Evolutionary conservation across 2,329 filamentous ascomycete species (phyloP).

Genomic region (Fusarium dimerum): DNA sequence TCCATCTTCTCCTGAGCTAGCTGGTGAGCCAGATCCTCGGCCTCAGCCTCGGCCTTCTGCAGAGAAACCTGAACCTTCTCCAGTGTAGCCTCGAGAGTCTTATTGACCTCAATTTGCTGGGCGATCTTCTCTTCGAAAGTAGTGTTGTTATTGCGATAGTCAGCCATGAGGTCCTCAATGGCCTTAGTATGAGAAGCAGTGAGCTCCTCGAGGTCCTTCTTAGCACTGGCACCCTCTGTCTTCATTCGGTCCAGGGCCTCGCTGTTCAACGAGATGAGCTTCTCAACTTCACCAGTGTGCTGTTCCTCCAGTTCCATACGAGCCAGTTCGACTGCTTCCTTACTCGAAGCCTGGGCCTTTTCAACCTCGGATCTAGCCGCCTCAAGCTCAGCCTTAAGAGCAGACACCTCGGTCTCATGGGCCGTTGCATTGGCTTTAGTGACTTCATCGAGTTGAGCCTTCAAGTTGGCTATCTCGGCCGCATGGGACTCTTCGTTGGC

Average conservation of each 20-base stretch:
- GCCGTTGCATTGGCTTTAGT: conserved; percentile 47
- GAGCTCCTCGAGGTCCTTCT: conserved; percentile 47
- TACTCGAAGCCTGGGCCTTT: conserved; percentile 44
- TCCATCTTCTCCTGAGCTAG: conserved; percentile 62
- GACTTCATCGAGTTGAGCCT: conserved; percentile 23
- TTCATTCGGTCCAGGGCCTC: conserved; percentile 45
- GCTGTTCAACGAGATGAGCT: conserved; percentile 44
- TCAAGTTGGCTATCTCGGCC: not conserved
- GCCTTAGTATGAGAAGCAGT: conserved; percentile 39
- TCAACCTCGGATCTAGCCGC: conserved; percentile 47
- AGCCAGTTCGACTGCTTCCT: conserved; percentile 46
- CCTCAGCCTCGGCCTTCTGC: conserved; percentile 48
- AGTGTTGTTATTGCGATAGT: conserved; percentile 38
- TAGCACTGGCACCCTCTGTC: conserved; percentile 38
- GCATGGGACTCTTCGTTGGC: not conserved
- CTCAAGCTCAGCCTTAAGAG: conserved; percentile 31
- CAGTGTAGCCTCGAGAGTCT: conserved; percentile 39
- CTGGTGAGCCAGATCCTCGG: conserved; percentile 51
- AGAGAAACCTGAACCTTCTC: conserved; percentile 44
- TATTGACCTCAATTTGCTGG: conserved; percentile 37
- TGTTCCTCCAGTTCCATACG: conserved; percentile 47
- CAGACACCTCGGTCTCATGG: conserved; percentile 27
- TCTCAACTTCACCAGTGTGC: conserved; percentile 50
- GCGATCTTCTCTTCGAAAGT: conserved; percentile 39
- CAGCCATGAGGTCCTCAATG: conserved; percentile 42